Evolutionary conservation across 805 yeast species (phyloP).

Genomic region (Hermanozyma aechmeae): DNA sequence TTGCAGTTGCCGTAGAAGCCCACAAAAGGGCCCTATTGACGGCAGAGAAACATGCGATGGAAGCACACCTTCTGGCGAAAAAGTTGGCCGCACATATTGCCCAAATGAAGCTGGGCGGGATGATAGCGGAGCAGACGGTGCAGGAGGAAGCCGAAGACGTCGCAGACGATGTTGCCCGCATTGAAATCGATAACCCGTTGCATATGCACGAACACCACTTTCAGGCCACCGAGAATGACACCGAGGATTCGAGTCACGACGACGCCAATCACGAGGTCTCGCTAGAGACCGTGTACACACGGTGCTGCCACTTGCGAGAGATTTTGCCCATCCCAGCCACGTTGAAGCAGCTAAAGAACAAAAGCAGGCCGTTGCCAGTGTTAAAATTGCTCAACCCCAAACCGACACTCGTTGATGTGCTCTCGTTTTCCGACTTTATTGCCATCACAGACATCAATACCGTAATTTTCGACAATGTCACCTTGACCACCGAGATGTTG

Average conservation of each 20-base stretch:
- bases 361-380: conserved; percentile 42
- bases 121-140: conserved; percentile 2
- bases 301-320: conserved; percentile 42
- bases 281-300: conserved; percentile 40
- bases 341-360: conserved; percentile 43
- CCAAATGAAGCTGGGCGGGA: conserved; percentile 4
- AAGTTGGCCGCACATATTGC: conserved; percentile 60
- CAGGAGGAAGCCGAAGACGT: conserved; percentile 10
- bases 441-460: conserved; percentile 48
- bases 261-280: conserved; percentile 17
- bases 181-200: conserved; percentile 65
- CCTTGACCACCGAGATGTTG: conserved; percentile 46
- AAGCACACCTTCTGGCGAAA: conserved; percentile 65
- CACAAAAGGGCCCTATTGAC: conserved; percentile 47
- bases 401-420: conserved; percentile 48
- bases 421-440: conserved; percentile 49
- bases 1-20: conserved; percentile 49
- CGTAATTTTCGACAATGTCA: conserved; percentile 48
- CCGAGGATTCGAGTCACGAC: conserved; percentile 7
- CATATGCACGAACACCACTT: conserved; percentile 50
- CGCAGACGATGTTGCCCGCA: conserved; percentile 10
- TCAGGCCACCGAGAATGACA: conserved; percentile 14
- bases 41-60: conserved; percentile 64
- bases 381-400: conserved; percentile 48
- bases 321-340: conserved; percentile 43